Evolutionary conservation across 2,329 filamentous ascomycete genomes (phyloP), one percentile per base, ranked within the genome.

Genomic region (Aspergillaceae sp.): DNA sequence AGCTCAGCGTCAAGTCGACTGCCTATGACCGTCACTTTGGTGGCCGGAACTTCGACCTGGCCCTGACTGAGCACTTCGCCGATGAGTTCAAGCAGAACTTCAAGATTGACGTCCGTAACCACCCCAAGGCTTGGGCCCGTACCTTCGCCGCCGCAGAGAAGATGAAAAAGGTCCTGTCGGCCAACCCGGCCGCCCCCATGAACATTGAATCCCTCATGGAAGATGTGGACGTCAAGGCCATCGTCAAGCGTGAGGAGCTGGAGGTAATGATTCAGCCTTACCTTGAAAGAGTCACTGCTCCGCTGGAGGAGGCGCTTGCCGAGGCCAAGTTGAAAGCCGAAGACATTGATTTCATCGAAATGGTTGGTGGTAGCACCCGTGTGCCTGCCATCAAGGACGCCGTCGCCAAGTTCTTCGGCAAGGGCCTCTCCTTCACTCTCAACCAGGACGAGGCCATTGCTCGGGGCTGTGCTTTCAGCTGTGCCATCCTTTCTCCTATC

Each of bases 201-300:
- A 97, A 90, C 77, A 94, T 98, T 62, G 92, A 98, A 76, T 96
- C 90, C 33, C 77, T 98, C 58, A 97, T 98, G 90, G 94, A 97
- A 71, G 92, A 98, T 67, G 76, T 95, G 51, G 92, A 98, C 67
- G 92, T 95, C 34, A 81, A 80, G 45, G 76, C 85, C 50, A 85
- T 94, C 78, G 78, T 98, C 63, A 96, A 91, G 68, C 86, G 92
- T 53, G 87, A 95, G 64, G 91, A 97, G 66, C 82, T 98, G 48
- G 92, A 98, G 76, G 82, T 84, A 52, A 82, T 98, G 67, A 81
- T 96, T 53, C 81, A 87, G 74, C 88, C 90, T 40, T 77, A 97
- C 44, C 77, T 98, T 33, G 76, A 79, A 58, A 83, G 87, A 56
- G 79, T 82, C 50, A 82, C 82, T 44, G 64, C 70, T 43, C 89